Evolutionary conservation across 768 basidiomycete species (phyloP).

Genomic region (Daedalea quercina): DNA sequence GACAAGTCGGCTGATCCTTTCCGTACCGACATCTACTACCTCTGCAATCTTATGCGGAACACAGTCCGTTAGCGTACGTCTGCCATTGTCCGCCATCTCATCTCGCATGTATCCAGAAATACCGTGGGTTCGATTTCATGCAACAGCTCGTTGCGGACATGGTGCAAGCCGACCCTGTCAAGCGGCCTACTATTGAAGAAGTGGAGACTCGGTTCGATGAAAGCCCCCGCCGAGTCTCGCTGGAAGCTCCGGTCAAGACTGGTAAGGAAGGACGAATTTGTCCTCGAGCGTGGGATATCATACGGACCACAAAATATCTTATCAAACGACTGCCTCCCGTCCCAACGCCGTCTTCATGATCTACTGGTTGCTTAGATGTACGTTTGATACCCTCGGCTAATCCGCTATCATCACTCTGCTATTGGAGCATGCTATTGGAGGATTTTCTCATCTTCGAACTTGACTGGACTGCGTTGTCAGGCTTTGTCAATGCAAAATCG

Average conservation of each 20-base stretch:
- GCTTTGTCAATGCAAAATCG: no score
- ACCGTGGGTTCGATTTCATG: slow-evolving; percentile 25
- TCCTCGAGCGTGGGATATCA: background rate
- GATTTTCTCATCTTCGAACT: no score
- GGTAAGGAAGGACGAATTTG: slow-evolving; percentile 3
- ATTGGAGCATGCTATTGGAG: no score
- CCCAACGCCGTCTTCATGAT: background rate
- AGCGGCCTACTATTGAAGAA: background rate
- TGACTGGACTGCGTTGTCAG: no score
- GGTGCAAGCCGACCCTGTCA: slow-evolving; percentile 77
- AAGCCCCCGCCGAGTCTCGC: background rate
- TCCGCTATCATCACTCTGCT: no score
- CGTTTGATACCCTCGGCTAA: no score
- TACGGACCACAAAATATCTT: slow-evolving; percentile 5
- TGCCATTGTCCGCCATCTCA: background rate
- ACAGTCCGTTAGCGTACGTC: background rate
- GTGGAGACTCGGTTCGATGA: slow-evolving; percentile 9
- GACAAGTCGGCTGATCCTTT: slow-evolving; percentile 11
- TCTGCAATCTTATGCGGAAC: slow-evolving; percentile 14
- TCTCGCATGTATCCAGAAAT: slow-evolving; percentile 6
- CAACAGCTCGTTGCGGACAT: slow-evolving; percentile 27
- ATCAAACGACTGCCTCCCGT: slow-evolving; percentile 5
- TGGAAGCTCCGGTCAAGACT: slow-evolving; percentile 11
- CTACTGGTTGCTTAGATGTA: slow-evolving; percentile 25
- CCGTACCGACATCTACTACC: slow-evolving; percentile 13